Evolutionary conservation across 805 yeast species (phyloP), one percentile per base, ranked within the genome.

Genomic region (Ogataea sp.): DNA sequence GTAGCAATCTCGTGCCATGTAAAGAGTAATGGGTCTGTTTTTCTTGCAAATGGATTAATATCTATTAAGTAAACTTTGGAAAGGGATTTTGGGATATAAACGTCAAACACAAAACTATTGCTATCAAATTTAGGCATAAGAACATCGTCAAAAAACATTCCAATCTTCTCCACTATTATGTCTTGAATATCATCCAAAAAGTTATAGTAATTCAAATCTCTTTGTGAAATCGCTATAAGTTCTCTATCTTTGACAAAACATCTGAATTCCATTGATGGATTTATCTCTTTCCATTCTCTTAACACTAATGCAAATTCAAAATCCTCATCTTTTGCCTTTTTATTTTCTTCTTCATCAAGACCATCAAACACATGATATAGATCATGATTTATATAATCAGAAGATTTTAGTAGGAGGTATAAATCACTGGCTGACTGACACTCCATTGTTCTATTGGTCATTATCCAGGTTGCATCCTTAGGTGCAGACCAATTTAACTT

Each of bases 401-500:
- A 86, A 1, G 96, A 78, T 51, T 90, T 90, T 39, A 93, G 61
- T 8, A 93, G 60, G 36, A 93, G 57, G 46, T 88, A 93, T 0
- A 93, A 62, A 47, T 93, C 99, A 29, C 80, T 71, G 0, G 82
- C 77, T 25, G 70, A 71, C 14, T 62, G 67, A 52, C 97, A 89
- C 51, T 75, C 72, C 71, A 83, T 73, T 3, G 85, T 71, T 51
- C 86, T 84, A 25, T 83, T 78, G 2, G 93, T 71, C 51, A 83
- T 62, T 17, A 93, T 90, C 98, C 97, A 93, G 0, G 80, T 74
- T 2, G 97, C 85, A 61, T 93, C 99, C 53, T 80, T 81, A 1
- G 99, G 98, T 2, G 96, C 83, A 1, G 97, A 87, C 98, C 98
- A 93, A 65, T 93, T 93, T 49, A 90, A 64, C 53, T 93, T 93